These are phyloP conservation scores for Candida khao-thaluensis DNA, from an alignment of 805 yeast species.

Conservation along the genomic window DNA sequence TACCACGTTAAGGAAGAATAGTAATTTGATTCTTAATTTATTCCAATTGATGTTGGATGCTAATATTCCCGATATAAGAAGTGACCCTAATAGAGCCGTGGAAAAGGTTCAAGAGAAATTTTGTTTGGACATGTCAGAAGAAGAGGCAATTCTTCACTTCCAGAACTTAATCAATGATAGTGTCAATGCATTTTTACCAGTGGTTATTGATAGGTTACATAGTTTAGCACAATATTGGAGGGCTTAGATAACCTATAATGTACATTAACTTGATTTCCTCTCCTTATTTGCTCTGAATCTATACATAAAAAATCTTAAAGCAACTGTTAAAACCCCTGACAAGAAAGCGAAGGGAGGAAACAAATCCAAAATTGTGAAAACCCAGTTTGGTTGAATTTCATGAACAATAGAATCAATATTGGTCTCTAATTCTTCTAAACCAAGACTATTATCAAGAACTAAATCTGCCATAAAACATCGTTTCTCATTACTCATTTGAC, in stretches of 20 bases:
- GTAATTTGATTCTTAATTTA: constrained; percentile 83
- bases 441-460: constrained; percentile 60
- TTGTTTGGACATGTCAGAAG: constrained; percentile 89
- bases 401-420: constrained; percentile 22
- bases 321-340: constrained; percentile 23
- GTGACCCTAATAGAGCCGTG: constrained; percentile 83
- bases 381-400: constrained; percentile 25
- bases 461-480: constrained; percentile 62
- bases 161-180: constrained; percentile 92
- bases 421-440: constrained; percentile 22
- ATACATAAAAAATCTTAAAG: constrained; percentile 20
- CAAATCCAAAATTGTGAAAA: constrained; percentile 22
- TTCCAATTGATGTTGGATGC: constrained; percentile 94
- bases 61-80: constrained; percentile 82
- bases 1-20: constrained; percentile 83
- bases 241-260: constrained; percentile 43
- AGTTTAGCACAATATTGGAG: constrained; percentile 98
- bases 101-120: constrained; percentile 92
- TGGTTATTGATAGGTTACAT: constrained; percentile 92
- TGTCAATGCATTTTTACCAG: constrained; percentile 89
- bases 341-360: constrained; percentile 28
- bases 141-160: constrained; percentile 92
- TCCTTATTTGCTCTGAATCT: constrained; percentile 17
- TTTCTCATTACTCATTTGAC: constrained; percentile 69
- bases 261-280: constrained; percentile 1